phyloP scores from a whole-genome alignment of 2,329 filamentous ascomycete species.

The Calonectria crousiana region DNA sequence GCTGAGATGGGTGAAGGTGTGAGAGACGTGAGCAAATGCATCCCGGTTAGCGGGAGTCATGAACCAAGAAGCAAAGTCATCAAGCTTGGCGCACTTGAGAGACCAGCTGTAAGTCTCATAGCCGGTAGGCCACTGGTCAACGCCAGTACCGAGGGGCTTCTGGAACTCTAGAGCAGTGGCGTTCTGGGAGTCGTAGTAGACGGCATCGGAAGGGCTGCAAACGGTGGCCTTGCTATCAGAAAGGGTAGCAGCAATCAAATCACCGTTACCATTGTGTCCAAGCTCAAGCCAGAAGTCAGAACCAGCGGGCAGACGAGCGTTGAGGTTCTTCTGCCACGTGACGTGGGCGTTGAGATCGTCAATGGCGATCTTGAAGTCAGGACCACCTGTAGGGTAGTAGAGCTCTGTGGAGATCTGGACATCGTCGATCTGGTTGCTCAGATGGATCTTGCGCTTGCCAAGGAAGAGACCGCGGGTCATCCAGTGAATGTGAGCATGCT shows the following conservation, averaged over 20 bases:
- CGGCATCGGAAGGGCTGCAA: slow-evolving; percentile 12
- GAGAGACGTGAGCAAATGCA: slow-evolving; percentile 31
- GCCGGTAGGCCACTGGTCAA: slow-evolving; percentile 23
- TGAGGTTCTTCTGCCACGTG: slow-evolving; percentile 31
- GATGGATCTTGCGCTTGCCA: slow-evolving; percentile 34
- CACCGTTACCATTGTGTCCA: slow-evolving; percentile 34
- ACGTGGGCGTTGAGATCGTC: slow-evolving; percentile 29
- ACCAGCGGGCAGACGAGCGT: slow-evolving; percentile 27
- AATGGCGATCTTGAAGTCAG: slow-evolving; percentile 32
- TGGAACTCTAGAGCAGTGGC: slow-evolving; percentile 29
- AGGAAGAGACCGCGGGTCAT: slow-evolving; percentile 35
- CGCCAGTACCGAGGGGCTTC: slow-evolving; percentile 26
- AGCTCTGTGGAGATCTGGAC: slow-evolving; percentile 30
- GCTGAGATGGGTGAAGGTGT: slow-evolving; percentile 32
- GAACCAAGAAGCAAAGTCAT: slow-evolving; percentile 33
- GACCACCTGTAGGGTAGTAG: slow-evolving; percentile 26
- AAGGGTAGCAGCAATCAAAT: slow-evolving; percentile 25
- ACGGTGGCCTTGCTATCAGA: not conserved
- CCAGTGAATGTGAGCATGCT: slow-evolving; percentile 35
- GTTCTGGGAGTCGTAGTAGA: slow-evolving; percentile 23
- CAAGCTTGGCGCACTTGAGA: slow-evolving; percentile 26
- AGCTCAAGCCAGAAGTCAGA: slow-evolving; percentile 32
- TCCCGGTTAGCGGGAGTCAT: slow-evolving; percentile 28
- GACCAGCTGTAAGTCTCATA: slow-evolving; percentile 27
- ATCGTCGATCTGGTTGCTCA: slow-evolving; percentile 32